Percentiles rank a stretch among this genome's conserved stretches.
These are phyloP conservation scores for Blastocystis hominis DNA, from an alignment of 352 stramenopile species.

Conservation along the genomic window DNA sequence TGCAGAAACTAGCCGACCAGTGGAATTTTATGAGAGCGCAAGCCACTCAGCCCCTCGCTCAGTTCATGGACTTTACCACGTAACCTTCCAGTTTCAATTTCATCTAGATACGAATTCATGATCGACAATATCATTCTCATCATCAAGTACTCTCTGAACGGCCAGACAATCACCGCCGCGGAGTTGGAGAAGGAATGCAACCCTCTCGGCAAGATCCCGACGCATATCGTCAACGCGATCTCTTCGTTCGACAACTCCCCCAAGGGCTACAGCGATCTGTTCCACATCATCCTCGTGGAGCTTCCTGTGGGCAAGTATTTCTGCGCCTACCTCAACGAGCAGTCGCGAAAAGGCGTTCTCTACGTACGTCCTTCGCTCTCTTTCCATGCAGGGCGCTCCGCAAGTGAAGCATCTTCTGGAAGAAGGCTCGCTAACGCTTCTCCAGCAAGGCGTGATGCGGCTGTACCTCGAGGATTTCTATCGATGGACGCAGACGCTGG, in stretches of 20 bases:
- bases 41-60: slow-evolving; percentile 83
- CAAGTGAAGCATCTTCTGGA: slow-evolving; percentile 87
- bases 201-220: slow-evolving; percentile 93
- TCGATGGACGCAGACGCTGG: slow-evolving; percentile 83
- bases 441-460: slow-evolving; percentile 97
- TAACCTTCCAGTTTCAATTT: slow-evolving; percentile 60
- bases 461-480: slow-evolving; percentile 86
- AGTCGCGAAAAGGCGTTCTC: slow-evolving; percentile 64
- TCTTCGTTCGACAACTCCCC: slow-evolving; percentile 89
- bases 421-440: slow-evolving; percentile 96
- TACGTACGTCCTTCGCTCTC: neutral
- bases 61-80: slow-evolving; percentile 95
- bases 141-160: slow-evolving; percentile 89
- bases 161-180: slow-evolving; percentile 72
- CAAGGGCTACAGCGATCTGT: slow-evolving; percentile 94
- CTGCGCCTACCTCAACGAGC: slow-evolving; percentile 76
- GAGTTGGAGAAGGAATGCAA: slow-evolving; percentile 94
- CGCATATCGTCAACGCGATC: slow-evolving; percentile 95
- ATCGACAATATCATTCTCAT: slow-evolving; percentile 98
- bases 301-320: slow-evolving; percentile 96
- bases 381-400: slow-evolving; percentile 50
- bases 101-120: slow-evolving; percentile 84
- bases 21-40: slow-evolving; percentile 92
- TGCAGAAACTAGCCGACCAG: slow-evolving; percentile 79
- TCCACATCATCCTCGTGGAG: slow-evolving; percentile 97